Evolutionary conservation across 371 early-diverging fungal species (phyloP).

Genomic region (Mucor circinelloides): DNA sequence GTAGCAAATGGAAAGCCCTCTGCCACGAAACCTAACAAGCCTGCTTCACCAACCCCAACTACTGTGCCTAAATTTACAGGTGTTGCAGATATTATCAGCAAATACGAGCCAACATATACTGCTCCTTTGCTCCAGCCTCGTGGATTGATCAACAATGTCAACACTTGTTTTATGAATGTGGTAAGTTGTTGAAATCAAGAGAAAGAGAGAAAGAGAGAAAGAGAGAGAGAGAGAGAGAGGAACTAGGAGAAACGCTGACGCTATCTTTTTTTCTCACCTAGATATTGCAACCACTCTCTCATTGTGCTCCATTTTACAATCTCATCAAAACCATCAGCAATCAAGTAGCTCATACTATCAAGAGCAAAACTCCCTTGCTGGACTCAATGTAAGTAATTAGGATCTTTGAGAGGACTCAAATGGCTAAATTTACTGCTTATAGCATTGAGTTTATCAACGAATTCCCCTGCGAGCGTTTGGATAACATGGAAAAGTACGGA

Average conservation of each 20-base stretch:
- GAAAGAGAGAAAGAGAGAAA: not conserved
- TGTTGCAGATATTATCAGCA: conserved; percentile 58
- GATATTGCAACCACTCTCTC: conserved; percentile 84
- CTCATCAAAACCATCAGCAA: conserved; percentile 70
- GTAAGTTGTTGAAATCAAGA: conserved; percentile 34
- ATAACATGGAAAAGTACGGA: conserved; percentile 55
- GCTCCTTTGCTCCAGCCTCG: conserved; percentile 76
- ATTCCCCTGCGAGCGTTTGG: conserved; percentile 54
- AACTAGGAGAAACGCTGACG: not conserved
- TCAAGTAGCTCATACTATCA: conserved; percentile 70
- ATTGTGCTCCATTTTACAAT: conserved; percentile 91
- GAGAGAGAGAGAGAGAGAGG: not conserved
- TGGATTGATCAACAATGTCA: conserved; percentile 94
- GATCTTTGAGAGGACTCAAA: not conserved
- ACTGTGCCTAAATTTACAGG: conserved; percentile 50
- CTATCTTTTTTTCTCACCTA: conserved; percentile 14
- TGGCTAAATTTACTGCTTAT: not conserved
- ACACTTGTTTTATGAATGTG: conserved; percentile 97
- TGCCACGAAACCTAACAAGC: conserved; percentile 15
- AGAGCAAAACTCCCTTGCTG: conserved; percentile 76
- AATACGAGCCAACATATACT: conserved; percentile 54
- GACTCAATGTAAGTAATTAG: conserved; percentile 74
- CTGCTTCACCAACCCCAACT: conserved; percentile 22
- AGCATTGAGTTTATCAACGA: conserved; percentile 81
- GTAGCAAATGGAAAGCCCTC: conserved; percentile 13